Evolutionary conservation across 371 early-diverging fungal species (phyloP), one percentile per base, ranked within the genome.

Genomic region (Actinomortierella wolfii): DNA sequence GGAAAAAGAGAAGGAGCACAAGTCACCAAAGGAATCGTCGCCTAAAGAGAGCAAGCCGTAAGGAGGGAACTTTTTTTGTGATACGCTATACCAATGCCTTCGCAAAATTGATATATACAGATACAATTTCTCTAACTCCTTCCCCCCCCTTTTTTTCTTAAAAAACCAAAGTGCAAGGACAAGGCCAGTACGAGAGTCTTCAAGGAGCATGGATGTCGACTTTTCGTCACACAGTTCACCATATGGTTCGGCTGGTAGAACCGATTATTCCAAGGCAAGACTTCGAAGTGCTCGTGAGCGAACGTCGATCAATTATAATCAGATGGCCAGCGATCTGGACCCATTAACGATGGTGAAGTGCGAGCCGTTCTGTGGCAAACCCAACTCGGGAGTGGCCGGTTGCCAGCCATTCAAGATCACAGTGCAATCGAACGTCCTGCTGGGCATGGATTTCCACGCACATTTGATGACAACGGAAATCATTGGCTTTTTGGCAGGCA

Each of bases 401-500:
- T 76, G 87, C 47, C 95, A 94, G 69, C 94, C 95, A 0, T 94
- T 93, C 77, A 76, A 78, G 20, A 79, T 93, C 9, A 64, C 64
- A 8, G 89, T 92, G 13, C 86, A 89, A 49, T 88, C 89, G n/a
- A 88, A 89, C 61, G 93, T 89, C 0, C 77, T 90, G 56, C 56
- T 92, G 15, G 82, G 86, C 7, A 94, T 94, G 92, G 95, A 94
- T 78, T 87, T 94, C 59, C 95, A 94, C 70, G 86, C 95, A 8
- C 94, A 93, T 61, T 65, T 94, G 64, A 89, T 92, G 87, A 83
- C 87, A 0, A 85, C 92, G 0, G 95, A 94, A 67, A 86, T 94
- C 20, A 94, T 94, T 64, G 95, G 95, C 2, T 89, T 94, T 47
- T 67, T 94, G 39, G 94, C 92, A 13, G 95, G 95, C 6, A 73